These are phyloP conservation scores for Rhipidocladum racemiflorum DNA, from an alignment of 176 grass and related monocot species.

Conservation along the genomic window DNA sequence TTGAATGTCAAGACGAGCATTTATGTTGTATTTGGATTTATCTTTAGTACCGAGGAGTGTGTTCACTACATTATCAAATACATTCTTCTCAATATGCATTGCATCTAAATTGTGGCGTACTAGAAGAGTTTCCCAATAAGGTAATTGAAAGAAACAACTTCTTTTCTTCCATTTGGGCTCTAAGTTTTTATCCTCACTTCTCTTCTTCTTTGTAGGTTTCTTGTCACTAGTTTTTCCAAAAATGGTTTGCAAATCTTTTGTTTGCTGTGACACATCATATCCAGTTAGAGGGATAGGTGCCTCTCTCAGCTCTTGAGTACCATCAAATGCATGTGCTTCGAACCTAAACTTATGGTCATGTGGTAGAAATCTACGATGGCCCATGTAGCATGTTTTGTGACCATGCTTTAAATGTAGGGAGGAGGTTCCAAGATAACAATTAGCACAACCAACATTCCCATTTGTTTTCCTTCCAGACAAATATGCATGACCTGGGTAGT, in stretches of 20 bases:
- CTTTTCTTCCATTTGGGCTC: background rate
- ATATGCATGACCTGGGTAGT: background rate
- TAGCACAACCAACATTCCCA: background rate
- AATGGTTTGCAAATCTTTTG: background rate
- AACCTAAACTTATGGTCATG: background rate
- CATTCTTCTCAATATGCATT: slow-evolving; percentile 1
- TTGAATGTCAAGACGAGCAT: background rate
- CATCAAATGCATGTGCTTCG: background rate
- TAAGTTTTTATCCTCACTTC: background rate
- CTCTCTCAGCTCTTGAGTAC: background rate
- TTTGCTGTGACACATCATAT: background rate
- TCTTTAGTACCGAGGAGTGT: background rate
- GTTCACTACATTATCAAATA: background rate
- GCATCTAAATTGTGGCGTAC: background rate
- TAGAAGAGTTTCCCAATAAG: background rate
- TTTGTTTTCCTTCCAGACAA: background rate
- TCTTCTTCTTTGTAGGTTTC: background rate
- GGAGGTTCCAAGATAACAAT: background rate
- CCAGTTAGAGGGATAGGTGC: background rate
- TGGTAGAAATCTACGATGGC: background rate
- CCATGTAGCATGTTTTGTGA: background rate
- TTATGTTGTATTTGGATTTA: background rate
- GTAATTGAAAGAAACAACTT: background rate
- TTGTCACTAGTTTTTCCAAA: background rate
- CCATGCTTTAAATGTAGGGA: background rate